These are phyloP conservation scores for Cucurbita ficifolia DNA, from an alignment of 306 rosid species.

Conservation along the genomic window DNA sequence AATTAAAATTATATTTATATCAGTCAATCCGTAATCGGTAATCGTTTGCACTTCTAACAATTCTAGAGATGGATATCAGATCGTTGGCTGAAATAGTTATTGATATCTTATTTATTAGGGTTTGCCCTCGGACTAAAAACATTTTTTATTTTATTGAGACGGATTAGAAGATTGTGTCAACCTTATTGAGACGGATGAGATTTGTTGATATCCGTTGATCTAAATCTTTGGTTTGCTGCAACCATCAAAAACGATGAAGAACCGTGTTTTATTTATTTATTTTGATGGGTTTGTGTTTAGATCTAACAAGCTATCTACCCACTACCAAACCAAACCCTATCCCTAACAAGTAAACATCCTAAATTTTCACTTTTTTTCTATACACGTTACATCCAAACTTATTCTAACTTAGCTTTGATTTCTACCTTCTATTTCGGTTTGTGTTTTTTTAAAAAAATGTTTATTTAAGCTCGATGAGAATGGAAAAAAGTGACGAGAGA, in stretches of 20 bases:
- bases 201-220: neutral
- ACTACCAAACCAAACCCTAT: conserved; percentile 4
- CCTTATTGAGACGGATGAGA: neutral
- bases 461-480: no score
- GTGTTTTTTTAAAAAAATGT: no score
- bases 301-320: neutral
- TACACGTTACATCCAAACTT: neutral
- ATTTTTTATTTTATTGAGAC: neutral
- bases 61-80: no score
- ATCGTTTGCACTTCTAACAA: no score
- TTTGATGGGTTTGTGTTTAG: neutral
- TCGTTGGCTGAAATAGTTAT: no score
- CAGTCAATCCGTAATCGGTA: no score
- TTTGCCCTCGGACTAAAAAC: no score
- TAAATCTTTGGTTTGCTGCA: neutral
- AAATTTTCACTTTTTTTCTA: neutral
- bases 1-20: no score
- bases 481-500: no score
- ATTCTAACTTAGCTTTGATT: no score
- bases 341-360: neutral
- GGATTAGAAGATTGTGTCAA: neutral
- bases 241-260: neutral
- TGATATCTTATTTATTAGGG: no score
- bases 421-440: no score
- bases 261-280: neutral